Conservation (phyloP, 495 filamentous ascomycete species). For the Glarea lozoyensis region DNA sequence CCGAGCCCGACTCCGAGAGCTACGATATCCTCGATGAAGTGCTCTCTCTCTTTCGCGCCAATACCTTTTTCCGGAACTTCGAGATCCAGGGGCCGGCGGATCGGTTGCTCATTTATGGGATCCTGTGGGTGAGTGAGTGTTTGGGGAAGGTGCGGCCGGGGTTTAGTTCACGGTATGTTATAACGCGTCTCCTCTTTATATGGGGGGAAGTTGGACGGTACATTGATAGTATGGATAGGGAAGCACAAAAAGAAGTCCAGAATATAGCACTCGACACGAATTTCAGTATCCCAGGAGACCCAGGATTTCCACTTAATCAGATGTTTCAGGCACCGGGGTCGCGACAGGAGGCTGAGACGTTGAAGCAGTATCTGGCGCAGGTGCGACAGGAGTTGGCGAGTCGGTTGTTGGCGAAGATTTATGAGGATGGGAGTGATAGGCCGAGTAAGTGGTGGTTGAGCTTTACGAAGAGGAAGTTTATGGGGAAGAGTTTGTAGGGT, state of each 20-base stretch:
- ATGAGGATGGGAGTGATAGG: slow-evolving; percentile 66
- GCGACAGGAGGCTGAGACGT: slow-evolving; percentile 77
- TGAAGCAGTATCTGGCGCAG: slow-evolving; percentile 82
- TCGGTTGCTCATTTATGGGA: slow-evolving; percentile 91
- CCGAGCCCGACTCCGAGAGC: slow-evolving; percentile 75
- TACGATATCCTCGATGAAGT: slow-evolving; percentile 96
- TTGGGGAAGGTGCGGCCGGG: slow-evolving; percentile 72
- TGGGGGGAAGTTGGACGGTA: not conserved
- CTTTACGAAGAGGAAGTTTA: slow-evolving; percentile 97
- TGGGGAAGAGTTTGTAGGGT: slow-evolving; percentile 77
- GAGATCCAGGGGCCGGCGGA: slow-evolving; percentile 97
- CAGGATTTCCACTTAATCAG: slow-evolving; percentile 88
- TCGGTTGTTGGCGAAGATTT: slow-evolving; percentile 75
- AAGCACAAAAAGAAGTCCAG: slow-evolving; percentile 45
- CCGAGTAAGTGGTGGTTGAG: slow-evolving; percentile 99
- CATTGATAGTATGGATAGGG: slow-evolving; percentile 17
- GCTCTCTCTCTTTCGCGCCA: slow-evolving; percentile 87
- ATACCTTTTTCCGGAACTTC: slow-evolving; percentile 98
- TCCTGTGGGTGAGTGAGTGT: slow-evolving; percentile 85
- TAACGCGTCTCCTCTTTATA: slow-evolving; percentile 4
- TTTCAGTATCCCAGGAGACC: slow-evolving; percentile 93
- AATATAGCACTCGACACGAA: slow-evolving; percentile 70
- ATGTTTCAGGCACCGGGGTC: slow-evolving; percentile 64
- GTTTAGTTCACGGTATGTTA: slow-evolving; percentile 40
- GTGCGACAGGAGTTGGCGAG: slow-evolving; percentile 83